A percentile compares a stretch with the other conserved stretches of the same genome.
These are phyloP conservation scores for Dipodascus albidus DNA, from an alignment of 805 yeast genomes.

Conservation along the genomic window DNA sequence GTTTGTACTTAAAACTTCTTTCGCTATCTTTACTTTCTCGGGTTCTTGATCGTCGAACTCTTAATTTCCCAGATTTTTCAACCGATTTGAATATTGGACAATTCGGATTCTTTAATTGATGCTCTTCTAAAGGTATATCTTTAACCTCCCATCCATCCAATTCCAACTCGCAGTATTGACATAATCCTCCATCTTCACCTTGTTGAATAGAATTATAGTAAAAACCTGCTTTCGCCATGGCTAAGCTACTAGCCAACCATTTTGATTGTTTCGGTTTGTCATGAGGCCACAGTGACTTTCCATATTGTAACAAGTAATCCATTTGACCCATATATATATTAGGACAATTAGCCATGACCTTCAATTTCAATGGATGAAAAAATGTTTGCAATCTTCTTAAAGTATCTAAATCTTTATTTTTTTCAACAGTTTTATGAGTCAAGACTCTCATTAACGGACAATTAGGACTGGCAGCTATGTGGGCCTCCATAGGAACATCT, in stretches of 20 bases:
- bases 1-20: no score
- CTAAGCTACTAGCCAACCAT: conserved; percentile 30
- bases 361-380: background rate
- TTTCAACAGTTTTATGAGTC: background rate
- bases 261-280: conserved; percentile 17
- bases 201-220: conserved; percentile 39
- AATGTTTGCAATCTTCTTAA: background rate
- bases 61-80: background rate
- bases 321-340: background rate
- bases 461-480: conserved; percentile 25
- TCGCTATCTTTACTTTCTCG: no score
- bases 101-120: conserved; percentile 31
- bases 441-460: conserved; percentile 27
- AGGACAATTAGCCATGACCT: background rate
- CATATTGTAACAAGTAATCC: background rate
- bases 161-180: conserved; percentile 53
- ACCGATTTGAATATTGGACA: conserved; percentile 31
- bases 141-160: conserved; percentile 63
- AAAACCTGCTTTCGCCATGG: conserved; percentile 53
- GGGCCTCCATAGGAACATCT: conserved; percentile 42
- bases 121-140: conserved; percentile 56
- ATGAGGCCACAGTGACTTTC: conserved; percentile 32
- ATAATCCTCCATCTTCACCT: conserved; percentile 44
- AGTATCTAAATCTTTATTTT: background rate
- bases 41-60: background rate